Percentiles rank a stretch among this genome's conserved stretches.
phyloP scores from a whole-genome alignment of 352 stramenopile species.

The Globisporangium splendens region DNA sequence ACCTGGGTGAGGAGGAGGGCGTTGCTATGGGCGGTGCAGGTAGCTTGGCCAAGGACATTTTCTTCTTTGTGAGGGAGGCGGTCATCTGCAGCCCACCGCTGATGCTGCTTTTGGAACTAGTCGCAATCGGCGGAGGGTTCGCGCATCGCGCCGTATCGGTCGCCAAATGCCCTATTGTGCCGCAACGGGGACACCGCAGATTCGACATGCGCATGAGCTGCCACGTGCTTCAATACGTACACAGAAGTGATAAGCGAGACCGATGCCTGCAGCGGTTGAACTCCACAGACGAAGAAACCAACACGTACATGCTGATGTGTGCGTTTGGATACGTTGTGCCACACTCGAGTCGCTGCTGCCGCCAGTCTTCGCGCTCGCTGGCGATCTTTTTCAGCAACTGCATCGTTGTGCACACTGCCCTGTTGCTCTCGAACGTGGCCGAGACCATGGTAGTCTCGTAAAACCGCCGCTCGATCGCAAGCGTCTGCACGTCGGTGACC shows the following conservation, averaged over 20 bases:
- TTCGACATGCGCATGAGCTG: conserved; percentile 78
- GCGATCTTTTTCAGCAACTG: conserved; percentile 45
- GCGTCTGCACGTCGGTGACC: conserved; percentile 54
- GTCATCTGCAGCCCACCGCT: too few species aligned
- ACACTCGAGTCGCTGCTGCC: conserved; percentile 67
- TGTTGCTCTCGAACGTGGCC: conserved; percentile 39
- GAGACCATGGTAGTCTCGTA: conserved; percentile 57
- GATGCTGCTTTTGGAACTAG: background rate
- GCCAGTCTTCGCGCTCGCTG: conserved; percentile 64
- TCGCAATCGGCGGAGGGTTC: conserved; percentile 17
- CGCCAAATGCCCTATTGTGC: conserved; percentile 47
- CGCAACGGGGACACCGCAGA: conserved; percentile 53
- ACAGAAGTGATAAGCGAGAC: too few species aligned
- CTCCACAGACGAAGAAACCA: background rate
- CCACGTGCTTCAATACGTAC: conserved; percentile 39
- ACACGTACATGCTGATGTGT: conserved; percentile 64
- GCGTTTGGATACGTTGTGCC: conserved; percentile 62
- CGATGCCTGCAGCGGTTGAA: background rate
- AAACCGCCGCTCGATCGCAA: conserved; percentile 57
- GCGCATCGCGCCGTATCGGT: conserved; percentile 43
- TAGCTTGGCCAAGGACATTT: background rate
- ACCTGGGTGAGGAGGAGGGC: background rate
- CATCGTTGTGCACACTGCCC: conserved; percentile 31
- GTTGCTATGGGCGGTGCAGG: background rate
- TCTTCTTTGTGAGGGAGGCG: background rate